These are phyloP conservation scores for Verbena officinalis DNA, from an alignment of 257 asterid species.

Conservation along the genomic window DNA sequence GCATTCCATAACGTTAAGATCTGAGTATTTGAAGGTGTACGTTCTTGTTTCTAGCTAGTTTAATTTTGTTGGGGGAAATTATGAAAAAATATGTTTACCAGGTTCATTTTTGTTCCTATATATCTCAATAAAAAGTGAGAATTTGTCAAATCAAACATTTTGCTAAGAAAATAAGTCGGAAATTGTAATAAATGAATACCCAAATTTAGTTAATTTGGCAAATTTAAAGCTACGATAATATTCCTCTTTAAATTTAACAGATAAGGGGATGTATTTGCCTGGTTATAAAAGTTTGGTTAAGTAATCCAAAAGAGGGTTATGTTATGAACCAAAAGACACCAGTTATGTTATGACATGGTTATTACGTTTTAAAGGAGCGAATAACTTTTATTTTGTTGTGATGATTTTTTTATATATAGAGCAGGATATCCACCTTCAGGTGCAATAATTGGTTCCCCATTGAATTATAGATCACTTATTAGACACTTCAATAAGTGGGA, in stretches of 20 bases:
- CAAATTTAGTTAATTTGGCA: background rate
- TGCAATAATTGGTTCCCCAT: too few relatives aligned
- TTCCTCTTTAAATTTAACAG: background rate
- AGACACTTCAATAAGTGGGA: too few relatives aligned
- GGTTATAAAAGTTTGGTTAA: background rate
- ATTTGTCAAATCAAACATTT: background rate
- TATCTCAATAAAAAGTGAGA: too few relatives aligned
- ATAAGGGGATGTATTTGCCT: background rate
- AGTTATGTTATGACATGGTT: too few relatives aligned
- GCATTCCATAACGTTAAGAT: background rate
- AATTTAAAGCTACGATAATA: background rate
- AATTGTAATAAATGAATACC: conserved; percentile 10
- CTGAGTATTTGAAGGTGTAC: background rate
- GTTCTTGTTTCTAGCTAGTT: background rate
- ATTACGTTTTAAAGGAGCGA: too few relatives aligned
- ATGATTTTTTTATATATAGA: too few relatives aligned
- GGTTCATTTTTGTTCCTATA: background rate
- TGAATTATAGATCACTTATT: too few relatives aligned
- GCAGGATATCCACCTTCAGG: too few relatives aligned
- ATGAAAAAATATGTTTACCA: background rate
- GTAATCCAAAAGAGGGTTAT: too few relatives aligned
- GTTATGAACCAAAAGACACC: too few relatives aligned
- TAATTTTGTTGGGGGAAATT: conserved; percentile 11
- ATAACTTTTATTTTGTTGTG: too few relatives aligned
- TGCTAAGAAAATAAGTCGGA: background rate